Conservation (phyloP, 495 filamentous ascomycete species). For the Eremomyces bilateralis region DNA sequence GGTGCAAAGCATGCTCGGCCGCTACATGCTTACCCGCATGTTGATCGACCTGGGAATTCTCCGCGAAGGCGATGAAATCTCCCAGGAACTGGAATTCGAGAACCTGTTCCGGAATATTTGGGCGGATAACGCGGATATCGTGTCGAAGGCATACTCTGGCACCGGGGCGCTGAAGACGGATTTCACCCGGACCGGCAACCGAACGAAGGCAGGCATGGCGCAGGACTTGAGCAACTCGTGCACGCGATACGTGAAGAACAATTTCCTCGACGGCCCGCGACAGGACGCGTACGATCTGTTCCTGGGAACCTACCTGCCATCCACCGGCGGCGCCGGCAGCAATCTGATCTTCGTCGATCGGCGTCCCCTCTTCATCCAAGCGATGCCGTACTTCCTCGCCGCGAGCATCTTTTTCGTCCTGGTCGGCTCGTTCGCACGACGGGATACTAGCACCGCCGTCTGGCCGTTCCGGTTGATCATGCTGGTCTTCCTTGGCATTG, state of each 20-base stretch:
- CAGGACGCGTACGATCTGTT: slow-evolving; percentile 95
- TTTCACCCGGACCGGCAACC: slow-evolving; percentile 70
- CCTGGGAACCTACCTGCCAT: slow-evolving; percentile 61
- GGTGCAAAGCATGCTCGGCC: slow-evolving; percentile 84
- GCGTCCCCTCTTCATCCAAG: slow-evolving; percentile 68
- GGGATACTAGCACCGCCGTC: slow-evolving; percentile 40
- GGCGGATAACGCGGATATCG: slow-evolving; percentile 95
- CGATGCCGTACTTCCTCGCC: slow-evolving; percentile 72
- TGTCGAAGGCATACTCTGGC: slow-evolving; percentile 78
- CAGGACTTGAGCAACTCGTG: slow-evolving; percentile 68
- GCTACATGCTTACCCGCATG: slow-evolving; percentile 69
- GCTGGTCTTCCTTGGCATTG: slow-evolving; percentile 48
- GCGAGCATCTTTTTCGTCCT: slow-evolving; percentile 71
- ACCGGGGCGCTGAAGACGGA: slow-evolving; percentile 94
- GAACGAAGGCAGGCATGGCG: slow-evolving; percentile 60
- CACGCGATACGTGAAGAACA: slow-evolving; percentile 70
- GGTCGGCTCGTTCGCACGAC: slow-evolving; percentile 52
- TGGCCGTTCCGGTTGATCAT: slow-evolving; percentile 64
- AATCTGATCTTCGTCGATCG: slow-evolving; percentile 60
- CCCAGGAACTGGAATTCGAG: slow-evolving; percentile 59
- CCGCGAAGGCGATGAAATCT: slow-evolving; percentile 40
- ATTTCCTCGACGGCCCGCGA: slow-evolving; percentile 76
- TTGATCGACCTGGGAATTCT: slow-evolving; percentile 64
- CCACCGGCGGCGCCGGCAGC: slow-evolving; percentile 36
- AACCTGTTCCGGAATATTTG: slow-evolving; percentile 82